Percentiles rank a stretch among this genome's conserved stretches.
Evolutionary conservation across 495 filamentous ascomycete species (phyloP).

Genomic region (Tuber aestivum): DNA sequence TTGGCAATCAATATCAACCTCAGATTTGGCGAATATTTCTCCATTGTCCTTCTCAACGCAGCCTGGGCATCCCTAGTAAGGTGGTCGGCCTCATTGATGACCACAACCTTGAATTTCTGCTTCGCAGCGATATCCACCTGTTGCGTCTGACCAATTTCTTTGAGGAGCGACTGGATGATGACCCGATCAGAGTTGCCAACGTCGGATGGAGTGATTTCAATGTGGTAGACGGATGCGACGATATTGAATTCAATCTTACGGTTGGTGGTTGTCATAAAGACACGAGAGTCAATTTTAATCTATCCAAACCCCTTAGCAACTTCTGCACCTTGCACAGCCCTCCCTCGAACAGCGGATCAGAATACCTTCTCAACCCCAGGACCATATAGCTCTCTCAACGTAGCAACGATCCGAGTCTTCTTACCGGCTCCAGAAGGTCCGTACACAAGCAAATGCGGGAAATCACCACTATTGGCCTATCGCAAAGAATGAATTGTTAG

Average conservation of each 20-base stretch:
- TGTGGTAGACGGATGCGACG: conserved; percentile 88
- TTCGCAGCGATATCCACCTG: conserved; percentile 85
- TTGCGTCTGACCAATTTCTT: conserved; percentile 97
- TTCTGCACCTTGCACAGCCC: background rate
- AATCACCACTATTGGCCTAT: conserved; percentile 92
- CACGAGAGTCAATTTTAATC: conserved; percentile 92
- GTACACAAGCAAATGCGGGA: conserved; percentile 93
- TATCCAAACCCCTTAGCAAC: conserved; percentile 2
- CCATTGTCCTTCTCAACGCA: conserved; percentile 91
- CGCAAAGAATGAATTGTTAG: conserved; percentile 9
- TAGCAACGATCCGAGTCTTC: conserved; percentile 93
- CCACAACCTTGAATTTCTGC: conserved; percentile 94
- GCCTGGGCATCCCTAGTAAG: conserved; percentile 92
- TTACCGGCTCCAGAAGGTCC: conserved; percentile 95
- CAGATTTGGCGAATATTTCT: conserved; percentile 95
- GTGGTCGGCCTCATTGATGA: conserved; percentile 98
- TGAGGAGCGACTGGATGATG: conserved; percentile 88
- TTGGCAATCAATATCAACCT: conserved; percentile 88
- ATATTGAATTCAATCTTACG: conserved; percentile 99
- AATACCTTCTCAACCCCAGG: conserved; percentile 73
- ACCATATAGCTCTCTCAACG: conserved; percentile 83
- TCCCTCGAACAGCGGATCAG: background rate
- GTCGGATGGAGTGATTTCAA: conserved; percentile 95
- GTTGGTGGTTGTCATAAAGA: conserved; percentile 91
- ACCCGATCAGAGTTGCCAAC: conserved; percentile 96